Percentiles rank a stretch among this genome's conserved stretches.
Conservation (phyloP, 768 basidiomycete genomes). For the Floccularia luteovirens region DNA sequence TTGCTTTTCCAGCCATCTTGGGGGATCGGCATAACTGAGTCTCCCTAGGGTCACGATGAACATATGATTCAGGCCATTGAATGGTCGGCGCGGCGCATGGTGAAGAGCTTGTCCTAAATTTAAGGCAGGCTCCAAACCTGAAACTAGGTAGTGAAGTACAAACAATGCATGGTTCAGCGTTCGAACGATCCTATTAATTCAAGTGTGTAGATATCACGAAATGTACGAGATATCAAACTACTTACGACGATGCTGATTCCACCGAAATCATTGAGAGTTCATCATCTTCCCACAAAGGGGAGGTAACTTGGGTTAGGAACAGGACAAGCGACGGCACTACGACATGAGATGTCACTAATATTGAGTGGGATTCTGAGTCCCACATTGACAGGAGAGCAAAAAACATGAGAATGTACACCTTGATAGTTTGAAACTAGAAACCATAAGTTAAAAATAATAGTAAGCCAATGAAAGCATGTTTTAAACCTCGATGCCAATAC, state of each 20-base stretch:
- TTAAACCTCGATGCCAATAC: constrained; percentile 32
- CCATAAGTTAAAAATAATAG: no score
- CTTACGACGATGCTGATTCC: constrained; percentile 28
- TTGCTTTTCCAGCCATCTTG: constrained; percentile 44
- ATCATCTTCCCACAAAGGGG: constrained; percentile 63
- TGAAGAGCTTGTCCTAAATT: constrained; percentile 55
- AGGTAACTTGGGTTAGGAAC: constrained; percentile 43
- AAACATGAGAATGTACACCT: constrained; percentile 28
- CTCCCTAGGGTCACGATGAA: constrained; percentile 76
- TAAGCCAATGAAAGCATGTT: background rate
- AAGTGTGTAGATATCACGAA: background rate
- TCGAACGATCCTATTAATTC: constrained; percentile 40
- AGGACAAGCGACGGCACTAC: constrained; percentile 61
- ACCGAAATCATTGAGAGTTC: constrained; percentile 29
- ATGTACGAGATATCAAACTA: background rate
- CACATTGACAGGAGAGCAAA: constrained; percentile 33
- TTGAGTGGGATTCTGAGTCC: constrained; percentile 25
- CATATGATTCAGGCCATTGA: constrained; percentile 58
- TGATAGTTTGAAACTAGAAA: constrained; percentile 18
- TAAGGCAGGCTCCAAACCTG: constrained; percentile 34
- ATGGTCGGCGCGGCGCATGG: constrained; percentile 41
- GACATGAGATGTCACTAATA: constrained; percentile 37
- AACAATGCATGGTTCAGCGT: constrained; percentile 45
- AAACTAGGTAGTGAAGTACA: constrained; percentile 59
- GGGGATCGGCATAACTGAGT: constrained; percentile 61